These are phyloP conservation scores for Balamuthia mandrillaris DNA, from an alignment of 208 protist species.

Conservation along the genomic window DNA sequence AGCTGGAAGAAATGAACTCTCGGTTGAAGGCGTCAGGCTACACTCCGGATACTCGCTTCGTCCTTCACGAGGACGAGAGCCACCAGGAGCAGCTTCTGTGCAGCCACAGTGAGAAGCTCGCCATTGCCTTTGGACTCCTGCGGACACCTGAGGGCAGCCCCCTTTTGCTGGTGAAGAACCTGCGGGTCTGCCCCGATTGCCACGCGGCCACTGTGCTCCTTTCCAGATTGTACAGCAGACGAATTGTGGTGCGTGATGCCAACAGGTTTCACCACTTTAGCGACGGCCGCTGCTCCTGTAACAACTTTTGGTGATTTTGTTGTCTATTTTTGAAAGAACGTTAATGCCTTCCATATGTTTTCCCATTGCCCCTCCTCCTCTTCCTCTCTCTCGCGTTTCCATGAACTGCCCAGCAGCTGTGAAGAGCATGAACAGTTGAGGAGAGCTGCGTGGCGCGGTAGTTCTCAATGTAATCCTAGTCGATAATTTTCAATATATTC, in stretches of 20 bases:
- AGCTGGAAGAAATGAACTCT: not conserved
- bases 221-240: not conserved
- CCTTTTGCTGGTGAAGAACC: slow-evolving; percentile 7
- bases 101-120: slow-evolving; percentile 36
- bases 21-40: not conserved
- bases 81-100: slow-evolving; percentile 31
- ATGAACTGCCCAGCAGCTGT: too few relatives aligned
- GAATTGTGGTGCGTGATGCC: slow-evolving; percentile 37
- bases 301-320: slow-evolving; percentile 9
- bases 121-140: slow-evolving; percentile 8
- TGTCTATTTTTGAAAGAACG: not conserved
- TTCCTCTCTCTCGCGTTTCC: too few relatives aligned
- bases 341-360: too few relatives aligned
- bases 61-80: not conserved
- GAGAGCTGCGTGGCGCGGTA: too few relatives aligned
- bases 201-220: slow-evolving; percentile 43
- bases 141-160: not conserved
- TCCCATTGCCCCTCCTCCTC: too few relatives aligned
- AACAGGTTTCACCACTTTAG: slow-evolving; percentile 39
- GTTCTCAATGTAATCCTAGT: too few relatives aligned
- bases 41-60: slow-evolving; percentile 2
- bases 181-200: slow-evolving; percentile 41
- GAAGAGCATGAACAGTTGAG: too few relatives aligned
- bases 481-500: too few relatives aligned
- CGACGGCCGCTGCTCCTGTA: slow-evolving; percentile 5